Conservation (phyloP, 78 protist genomes). For the Protostelium mycophagum region DNA sequence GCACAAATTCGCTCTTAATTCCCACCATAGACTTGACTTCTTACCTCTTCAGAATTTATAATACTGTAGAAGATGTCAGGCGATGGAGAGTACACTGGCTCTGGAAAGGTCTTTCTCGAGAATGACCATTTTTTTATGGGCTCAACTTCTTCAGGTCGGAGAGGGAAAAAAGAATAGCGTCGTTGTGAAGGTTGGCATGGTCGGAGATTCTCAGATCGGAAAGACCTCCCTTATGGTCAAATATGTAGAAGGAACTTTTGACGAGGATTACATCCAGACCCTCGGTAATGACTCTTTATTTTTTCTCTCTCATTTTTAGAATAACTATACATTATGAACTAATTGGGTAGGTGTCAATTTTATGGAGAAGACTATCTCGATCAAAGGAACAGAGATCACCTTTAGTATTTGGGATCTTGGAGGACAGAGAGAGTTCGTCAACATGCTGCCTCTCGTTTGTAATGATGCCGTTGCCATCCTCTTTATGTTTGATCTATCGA, state of each 20-base stretch:
- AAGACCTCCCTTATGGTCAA: slow-evolving; percentile 94
- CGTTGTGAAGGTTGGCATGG: slow-evolving; percentile 92
- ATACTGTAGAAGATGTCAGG: too few species aligned
- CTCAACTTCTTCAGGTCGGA: neutral
- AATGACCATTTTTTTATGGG: neutral
- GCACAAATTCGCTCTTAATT: too few species aligned
- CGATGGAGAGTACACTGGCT: neutral
- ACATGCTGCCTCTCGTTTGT: slow-evolving; percentile 96
- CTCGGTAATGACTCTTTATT: slow-evolving; percentile 51
- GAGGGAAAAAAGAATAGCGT: slow-evolving; percentile 71
- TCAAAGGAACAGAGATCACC: slow-evolving; percentile 86
- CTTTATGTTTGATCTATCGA: slow-evolving; percentile 95
- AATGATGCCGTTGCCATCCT: slow-evolving; percentile 95
- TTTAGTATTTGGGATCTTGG: slow-evolving; percentile 97
- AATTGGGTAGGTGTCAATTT: slow-evolving; percentile 92
- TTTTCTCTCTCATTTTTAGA: neutral
- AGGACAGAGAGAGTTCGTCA: slow-evolving; percentile 90
- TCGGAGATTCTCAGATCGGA: slow-evolving; percentile 94
- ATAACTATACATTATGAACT: neutral
- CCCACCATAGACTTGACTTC: too few species aligned
- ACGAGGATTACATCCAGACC: slow-evolving; percentile 94
- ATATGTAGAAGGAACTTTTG: slow-evolving; percentile 92
- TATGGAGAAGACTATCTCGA: slow-evolving; percentile 90
- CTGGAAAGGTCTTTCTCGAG: neutral
- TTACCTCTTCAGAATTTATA: too few species aligned